These are phyloP conservation scores for Naematelia encephala DNA, from an alignment of 768 basidiomycete genomes.

Conservation along the genomic window DNA sequence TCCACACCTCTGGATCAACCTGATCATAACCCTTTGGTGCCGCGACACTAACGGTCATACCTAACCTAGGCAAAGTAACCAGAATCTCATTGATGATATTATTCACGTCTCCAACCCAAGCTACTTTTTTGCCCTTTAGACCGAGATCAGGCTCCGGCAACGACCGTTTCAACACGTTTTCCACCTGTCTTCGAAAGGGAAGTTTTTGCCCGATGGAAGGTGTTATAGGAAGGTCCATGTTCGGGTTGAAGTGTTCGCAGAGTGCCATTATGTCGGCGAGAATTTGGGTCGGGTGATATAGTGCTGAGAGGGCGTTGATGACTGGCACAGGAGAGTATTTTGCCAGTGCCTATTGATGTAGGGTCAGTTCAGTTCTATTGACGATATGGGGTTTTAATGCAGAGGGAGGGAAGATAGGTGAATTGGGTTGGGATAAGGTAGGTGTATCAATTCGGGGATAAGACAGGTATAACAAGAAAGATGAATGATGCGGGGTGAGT, in stretches of 20 bases:
- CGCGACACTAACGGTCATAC: constrained; percentile 80
- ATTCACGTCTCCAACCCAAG: constrained; percentile 90
- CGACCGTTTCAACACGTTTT: neutral
- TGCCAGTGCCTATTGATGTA: constrained; percentile 69
- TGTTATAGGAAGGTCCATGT: constrained; percentile 3
- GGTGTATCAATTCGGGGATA: neutral
- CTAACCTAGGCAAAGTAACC: constrained; percentile 86
- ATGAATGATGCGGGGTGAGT: neutral
- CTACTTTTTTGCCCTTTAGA: constrained; percentile 79
- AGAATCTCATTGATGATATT: constrained; percentile 98
- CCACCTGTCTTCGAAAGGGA: constrained; percentile 17
- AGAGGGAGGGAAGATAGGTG: neutral
- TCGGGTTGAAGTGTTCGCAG: constrained; percentile 60
- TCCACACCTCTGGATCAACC: constrained; percentile 64
- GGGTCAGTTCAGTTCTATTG: too few species aligned
- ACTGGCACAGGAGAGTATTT: constrained; percentile 88
- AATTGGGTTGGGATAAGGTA: neutral
- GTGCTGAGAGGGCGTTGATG: constrained; percentile 88
- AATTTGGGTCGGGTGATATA: constrained; percentile 95
- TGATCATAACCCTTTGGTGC: constrained; percentile 60
- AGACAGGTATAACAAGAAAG: neutral
- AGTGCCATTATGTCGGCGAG: constrained; percentile 90
- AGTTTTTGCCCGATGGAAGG: constrained; percentile 20
- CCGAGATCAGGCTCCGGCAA: constrained; percentile 1
- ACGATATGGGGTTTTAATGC: too few species aligned